A percentile compares a stretch with the other conserved stretches of the same genome.
Evolutionary conservation across 192 early-diverging fungal species (phyloP).

Genomic region (Backusella circina): DNA sequence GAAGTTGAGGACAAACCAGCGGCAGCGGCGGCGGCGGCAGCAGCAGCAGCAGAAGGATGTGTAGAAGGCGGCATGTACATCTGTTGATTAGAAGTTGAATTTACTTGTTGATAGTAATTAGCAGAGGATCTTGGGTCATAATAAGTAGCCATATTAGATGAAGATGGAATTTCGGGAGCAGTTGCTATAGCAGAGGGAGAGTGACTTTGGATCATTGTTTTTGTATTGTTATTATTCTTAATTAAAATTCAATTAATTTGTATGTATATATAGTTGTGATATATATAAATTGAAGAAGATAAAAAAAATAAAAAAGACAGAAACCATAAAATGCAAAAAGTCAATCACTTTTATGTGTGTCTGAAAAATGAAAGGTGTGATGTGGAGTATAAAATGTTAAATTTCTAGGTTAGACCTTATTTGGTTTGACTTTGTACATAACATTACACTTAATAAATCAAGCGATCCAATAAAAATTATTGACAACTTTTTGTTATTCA

Average conservation of each 20-base stretch:
- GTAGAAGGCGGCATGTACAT: not conserved
- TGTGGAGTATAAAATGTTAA: slow-evolving; percentile 1
- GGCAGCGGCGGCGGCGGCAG: not conserved
- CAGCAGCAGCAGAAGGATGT: not conserved
- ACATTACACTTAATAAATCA: slow-evolving; percentile 12
- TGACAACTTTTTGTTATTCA: not conserved
- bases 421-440: not conserved
- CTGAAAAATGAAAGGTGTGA: slow-evolving; percentile 1
- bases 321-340: not conserved
- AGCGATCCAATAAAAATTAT: not conserved
- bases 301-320: not conserved
- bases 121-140: not conserved
- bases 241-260: not conserved
- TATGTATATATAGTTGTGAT: not conserved
- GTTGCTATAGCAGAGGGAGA: slow-evolving; percentile 15
- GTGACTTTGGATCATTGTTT: not conserved
- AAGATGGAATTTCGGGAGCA: slow-evolving; percentile 9
- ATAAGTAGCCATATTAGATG: not conserved
- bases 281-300: not conserved
- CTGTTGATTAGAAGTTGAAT: not conserved
- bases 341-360: slow-evolving; percentile 5
- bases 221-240: not conserved
- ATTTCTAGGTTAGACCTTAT: not conserved
- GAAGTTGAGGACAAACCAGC: not conserved
- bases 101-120: slow-evolving; percentile 1